phyloP scores from a whole-genome alignment of 169 alveolate species.

The Plasmodium reichenowi region DNA sequence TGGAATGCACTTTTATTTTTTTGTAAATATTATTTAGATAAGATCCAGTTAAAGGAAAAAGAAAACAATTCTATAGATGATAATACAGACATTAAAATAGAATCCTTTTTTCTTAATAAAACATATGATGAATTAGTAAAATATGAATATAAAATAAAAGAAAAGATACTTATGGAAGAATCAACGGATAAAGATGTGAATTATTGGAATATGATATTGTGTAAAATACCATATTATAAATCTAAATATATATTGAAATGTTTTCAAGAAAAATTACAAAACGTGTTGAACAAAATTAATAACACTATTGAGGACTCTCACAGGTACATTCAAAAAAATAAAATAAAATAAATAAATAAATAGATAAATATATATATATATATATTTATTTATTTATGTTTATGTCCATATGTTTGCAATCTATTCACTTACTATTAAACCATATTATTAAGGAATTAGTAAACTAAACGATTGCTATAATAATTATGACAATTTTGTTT shows the following conservation, averaged over 20 bases:
- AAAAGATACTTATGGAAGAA: slow-evolving; percentile 74
- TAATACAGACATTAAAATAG: slow-evolving; percentile 79
- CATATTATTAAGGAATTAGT: slow-evolving; percentile 15
- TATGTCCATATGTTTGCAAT: slow-evolving; percentile 8
- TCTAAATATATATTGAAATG: slow-evolving; percentile 66
- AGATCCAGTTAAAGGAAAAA: not conserved
- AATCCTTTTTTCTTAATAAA: slow-evolving; percentile 74
- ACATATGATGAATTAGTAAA: slow-evolving; percentile 77
- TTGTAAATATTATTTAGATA: slow-evolving; percentile 13
- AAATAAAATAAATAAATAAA: not conserved
- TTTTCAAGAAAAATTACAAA: slow-evolving; percentile 15
- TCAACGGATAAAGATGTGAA: slow-evolving; percentile 79
- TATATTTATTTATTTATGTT: not conserved
- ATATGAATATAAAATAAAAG: slow-evolving; percentile 84
- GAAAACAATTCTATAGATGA: slow-evolving; percentile 55
- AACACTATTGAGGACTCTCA: not conserved
- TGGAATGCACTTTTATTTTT: slow-evolving; percentile 50
- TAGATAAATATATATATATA: not conserved
- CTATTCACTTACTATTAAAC: slow-evolving; percentile 48
- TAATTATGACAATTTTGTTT: slow-evolving; percentile 3
- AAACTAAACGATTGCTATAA: slow-evolving; percentile 57
- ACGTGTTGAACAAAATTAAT: not conserved
- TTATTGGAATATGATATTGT: slow-evolving; percentile 87
- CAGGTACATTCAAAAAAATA: not conserved
- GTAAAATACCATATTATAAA: slow-evolving; percentile 82